These are phyloP conservation scores for Drosera capensis DNA, from an alignment of 148 eudicot species.

Conservation along the genomic window DNA sequence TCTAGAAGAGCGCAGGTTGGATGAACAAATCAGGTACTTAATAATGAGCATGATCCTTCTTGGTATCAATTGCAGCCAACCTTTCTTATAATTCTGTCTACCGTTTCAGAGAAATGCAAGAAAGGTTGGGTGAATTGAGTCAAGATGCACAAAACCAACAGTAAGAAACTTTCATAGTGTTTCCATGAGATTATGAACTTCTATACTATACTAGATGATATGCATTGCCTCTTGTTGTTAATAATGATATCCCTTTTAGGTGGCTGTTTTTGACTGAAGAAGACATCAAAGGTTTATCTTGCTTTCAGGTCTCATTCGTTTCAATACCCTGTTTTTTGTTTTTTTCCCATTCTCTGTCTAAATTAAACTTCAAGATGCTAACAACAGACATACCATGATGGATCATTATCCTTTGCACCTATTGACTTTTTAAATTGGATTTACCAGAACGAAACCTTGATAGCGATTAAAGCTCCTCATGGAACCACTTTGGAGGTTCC, in stretches of 20 bases:
- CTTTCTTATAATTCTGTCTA: constrained; percentile 1
- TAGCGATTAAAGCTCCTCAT: constrained; percentile 78
- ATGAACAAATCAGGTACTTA: constrained; percentile 70
- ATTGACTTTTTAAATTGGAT: constrained; percentile 8
- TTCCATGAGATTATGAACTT: too few species aligned
- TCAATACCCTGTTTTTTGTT: too few species aligned
- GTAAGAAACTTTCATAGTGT: too few species aligned
- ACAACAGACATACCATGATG: too few species aligned
- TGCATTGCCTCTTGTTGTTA: neutral
- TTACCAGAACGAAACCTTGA: constrained; percentile 67
- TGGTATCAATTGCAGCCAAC: too few species aligned
- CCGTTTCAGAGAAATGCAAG: constrained; percentile 77
- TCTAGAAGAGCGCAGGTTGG: constrained; percentile 63
- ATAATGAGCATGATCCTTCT: too few species aligned
- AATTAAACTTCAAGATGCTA: neutral
- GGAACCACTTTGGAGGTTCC: constrained; percentile 76
- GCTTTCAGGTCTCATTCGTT: constrained; percentile 76
- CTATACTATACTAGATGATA: neutral
- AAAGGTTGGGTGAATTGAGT: constrained; percentile 65
- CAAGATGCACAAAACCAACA: constrained; percentile 78
- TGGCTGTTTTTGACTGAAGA: constrained; percentile 97
- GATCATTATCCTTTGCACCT: neutral
- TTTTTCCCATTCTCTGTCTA: neutral
- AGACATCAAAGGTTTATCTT: constrained; percentile 74
- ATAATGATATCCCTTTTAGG: constrained; percentile 21